Base-by-base conservation (phyloP, 179 eudicot species). In the Heliamphora pulchella region DNA sequence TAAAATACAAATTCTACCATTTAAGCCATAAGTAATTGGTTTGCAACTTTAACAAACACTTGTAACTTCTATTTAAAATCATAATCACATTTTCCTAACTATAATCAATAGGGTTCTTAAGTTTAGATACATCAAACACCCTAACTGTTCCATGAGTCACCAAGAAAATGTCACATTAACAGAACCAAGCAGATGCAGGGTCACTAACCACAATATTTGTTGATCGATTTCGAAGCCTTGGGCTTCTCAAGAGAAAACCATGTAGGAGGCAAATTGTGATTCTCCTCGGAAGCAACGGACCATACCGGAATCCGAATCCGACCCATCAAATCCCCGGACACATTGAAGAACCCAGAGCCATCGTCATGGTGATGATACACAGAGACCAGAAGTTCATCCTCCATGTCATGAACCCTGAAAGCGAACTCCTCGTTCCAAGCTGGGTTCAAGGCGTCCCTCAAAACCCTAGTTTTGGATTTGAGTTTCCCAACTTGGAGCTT, bases 401-500 rank as follows among this genome's bases (percentile, higher is more conserved):
- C 87, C 81, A 87, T 69, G 71, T 89, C 94, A 72, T 86, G 87
- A 3, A 93, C 94, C 80, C 88, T 90, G 63, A 93, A 94, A 0
- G 89, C 94, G 84, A 93, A 94, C 85, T 94, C 98, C 83, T 94
- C 98, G 73, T 94, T 94, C 97, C 97, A 94, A 88, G 90, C 77
- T 41, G 94, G 93, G 88, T 88, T 89, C 3, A 44, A 76, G 9
- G 89, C 87, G 53, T 62, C 80, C 78, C 63, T 88, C 53, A 89
- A 84, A n/a, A 83, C 82, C 81, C 95, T 80, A 14, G 93, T 90
- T 65, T 87, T 90, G 61, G 96, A 87, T 86, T 92, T 94, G 78
- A 70, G 86, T 65, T 91, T 91, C 2, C 98, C 97, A 50, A 92
- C 79, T 78, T 90, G 87, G 15, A 94, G 87, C 88, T 92, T 92